phyloP scores from a whole-genome alignment of 2,329 filamentous ascomycete species.

The Akanthomyces dipterigenus region DNA sequence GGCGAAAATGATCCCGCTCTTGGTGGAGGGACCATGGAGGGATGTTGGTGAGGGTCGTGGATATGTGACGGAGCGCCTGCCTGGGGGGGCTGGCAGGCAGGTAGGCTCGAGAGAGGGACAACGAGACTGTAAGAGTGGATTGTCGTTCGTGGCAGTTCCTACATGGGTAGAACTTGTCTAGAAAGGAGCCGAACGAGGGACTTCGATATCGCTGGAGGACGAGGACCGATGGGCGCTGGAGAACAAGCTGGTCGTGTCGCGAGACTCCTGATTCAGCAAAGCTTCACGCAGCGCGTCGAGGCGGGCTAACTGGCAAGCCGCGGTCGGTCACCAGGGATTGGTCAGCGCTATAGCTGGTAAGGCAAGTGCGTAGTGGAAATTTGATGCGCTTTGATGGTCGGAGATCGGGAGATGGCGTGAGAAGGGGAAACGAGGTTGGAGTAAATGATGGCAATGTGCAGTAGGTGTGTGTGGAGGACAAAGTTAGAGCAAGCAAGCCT shows the following conservation, averaged over 20 bases:
- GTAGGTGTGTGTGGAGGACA: slow-evolving; percentile 11
- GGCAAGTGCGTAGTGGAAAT: neutral
- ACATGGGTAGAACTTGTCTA: slow-evolving; percentile 25
- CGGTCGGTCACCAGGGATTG: neutral
- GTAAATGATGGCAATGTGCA: slow-evolving; percentile 7
- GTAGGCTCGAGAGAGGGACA: slow-evolving; percentile 24
- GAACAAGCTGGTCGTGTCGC: neutral
- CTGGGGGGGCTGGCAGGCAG: slow-evolving; percentile 29
- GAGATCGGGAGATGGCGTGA: neutral
- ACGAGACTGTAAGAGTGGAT: slow-evolving; percentile 21
- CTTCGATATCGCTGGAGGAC: slow-evolving; percentile 6
- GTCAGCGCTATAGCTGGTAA: neutral
- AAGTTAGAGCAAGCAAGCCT: slow-evolving; percentile 8
- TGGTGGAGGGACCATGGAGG: slow-evolving; percentile 53
- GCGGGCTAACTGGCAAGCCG: neutral
- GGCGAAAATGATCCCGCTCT: slow-evolving; percentile 59
- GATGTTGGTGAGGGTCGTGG: slow-evolving; percentile 28
- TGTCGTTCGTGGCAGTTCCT: slow-evolving; percentile 22
- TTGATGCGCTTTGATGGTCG: neutral
- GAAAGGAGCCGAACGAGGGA: slow-evolving; percentile 14
- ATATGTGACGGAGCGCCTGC: slow-evolving; percentile 29
- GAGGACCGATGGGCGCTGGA: neutral
- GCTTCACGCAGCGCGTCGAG: neutral
- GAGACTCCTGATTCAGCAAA: slow-evolving; percentile 4
- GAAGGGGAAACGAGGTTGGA: slow-evolving; percentile 1